Evolutionary conservation across 768 basidiomycete genomes (phyloP), one percentile per base, ranked within the genome.

Genomic region (Kondoa malvinella): DNA sequence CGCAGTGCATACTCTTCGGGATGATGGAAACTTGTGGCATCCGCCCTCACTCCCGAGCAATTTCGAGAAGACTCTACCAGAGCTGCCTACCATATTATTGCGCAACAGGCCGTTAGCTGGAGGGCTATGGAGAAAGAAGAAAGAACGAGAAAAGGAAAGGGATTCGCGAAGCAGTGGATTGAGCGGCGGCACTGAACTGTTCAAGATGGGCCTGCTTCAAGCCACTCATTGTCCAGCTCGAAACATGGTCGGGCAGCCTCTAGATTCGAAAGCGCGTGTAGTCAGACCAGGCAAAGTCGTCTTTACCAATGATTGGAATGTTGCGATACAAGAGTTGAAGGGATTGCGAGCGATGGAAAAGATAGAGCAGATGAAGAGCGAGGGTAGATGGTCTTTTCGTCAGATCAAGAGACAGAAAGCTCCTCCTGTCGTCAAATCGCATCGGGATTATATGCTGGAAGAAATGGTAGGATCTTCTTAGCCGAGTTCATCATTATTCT

Each of bases 371-470:
- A 81, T 96, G 68, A 92, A 95, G 76, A 81, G 83, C 30, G 82
- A 82, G 14, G 86, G 85, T 2, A 80, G 84, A 34, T 99, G 95
- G 94, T 87, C 87, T 71, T 89, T 94, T 73, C 80, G 94, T 65
- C 95, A 99, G 74, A 91, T 92, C 12, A 96, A 94, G 78, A 94
- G 92, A 77, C 89, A 92, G 74, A 82, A 88, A 68, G 87, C 85
- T 31, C 81, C 91, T 21, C 85, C 86, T 26, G 84, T 85, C 1
- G 79, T 80, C 1, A 95, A 92, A 78, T 84, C 86, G 0, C 91
- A 96, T 74, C 92, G 90, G 90, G 95, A 97, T 76, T 88, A 92
- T 77, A 80, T 99, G 34, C 78, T 99, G 77, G 94, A 97, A 69
- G 95, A 99, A 78, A 91, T 96, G 91, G 90, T 89, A n/a, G 66